These are phyloP conservation scores for Backusella tarrabulga DNA, from an alignment of 192 early-diverging fungal genomes.

Conservation along the genomic window DNA sequence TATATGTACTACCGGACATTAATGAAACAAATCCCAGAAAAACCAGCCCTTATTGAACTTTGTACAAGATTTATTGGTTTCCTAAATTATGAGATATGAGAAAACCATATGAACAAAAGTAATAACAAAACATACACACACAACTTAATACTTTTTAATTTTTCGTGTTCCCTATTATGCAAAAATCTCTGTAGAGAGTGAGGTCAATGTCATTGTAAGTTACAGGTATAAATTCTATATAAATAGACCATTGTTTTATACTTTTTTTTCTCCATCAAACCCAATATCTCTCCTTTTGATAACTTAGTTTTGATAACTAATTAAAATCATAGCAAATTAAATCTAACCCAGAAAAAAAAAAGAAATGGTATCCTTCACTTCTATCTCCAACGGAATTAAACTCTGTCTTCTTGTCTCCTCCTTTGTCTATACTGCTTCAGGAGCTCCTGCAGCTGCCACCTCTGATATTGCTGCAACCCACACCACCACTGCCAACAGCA, in stretches of 20 bases:
- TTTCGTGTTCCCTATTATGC: background rate
- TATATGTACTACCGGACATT: background rate
- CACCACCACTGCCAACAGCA: background rate
- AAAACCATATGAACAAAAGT: background rate
- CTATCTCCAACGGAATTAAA: background rate
- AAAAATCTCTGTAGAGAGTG: background rate
- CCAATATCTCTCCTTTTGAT: background rate
- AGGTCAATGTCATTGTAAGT: background rate
- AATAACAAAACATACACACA: background rate
- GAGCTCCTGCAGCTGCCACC: background rate
- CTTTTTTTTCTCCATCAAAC: background rate
- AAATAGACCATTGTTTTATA: background rate
- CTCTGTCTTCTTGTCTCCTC: background rate
- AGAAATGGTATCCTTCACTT: conserved; percentile 3
- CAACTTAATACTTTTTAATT: background rate
- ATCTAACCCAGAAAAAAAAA: background rate
- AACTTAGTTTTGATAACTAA: background rate
- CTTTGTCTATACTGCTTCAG: background rate
- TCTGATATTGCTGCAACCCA: background rate
- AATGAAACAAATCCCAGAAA: background rate
- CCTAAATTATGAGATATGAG: background rate
- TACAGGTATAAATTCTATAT: background rate
- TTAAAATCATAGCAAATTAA: background rate
- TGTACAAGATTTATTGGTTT: conserved; percentile 1
- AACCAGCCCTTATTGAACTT: background rate